Evolutionary conservation across 371 early-diverging fungal genomes (phyloP), one percentile per base, ranked within the genome.

Genomic region (Syncephalastrum contaminatum): DNA sequence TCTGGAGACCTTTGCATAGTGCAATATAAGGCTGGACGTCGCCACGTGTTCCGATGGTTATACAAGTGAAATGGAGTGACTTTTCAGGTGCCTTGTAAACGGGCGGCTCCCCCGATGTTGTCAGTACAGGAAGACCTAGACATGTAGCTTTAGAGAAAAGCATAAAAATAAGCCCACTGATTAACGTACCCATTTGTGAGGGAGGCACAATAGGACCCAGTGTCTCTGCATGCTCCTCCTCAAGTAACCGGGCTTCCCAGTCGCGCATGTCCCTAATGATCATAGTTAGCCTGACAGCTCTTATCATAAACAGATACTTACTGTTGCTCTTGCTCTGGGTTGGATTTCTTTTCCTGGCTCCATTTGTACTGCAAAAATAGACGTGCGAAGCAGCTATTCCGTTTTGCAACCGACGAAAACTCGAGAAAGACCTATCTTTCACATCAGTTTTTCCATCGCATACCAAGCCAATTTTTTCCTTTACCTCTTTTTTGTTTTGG

Each of bases 21-120:
- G 92, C 91, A 66, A 93, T 88, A 51, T 89, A 93, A 0, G 92
- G 93, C 59, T 93, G 90, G 0, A 93, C 91, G 67, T 92, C 93
- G 6, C 93, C 93, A 39, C 93, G 80, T 7, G 90, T 88, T n/a
- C 93, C 93, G 56, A 93, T 90, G 0, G 92, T 91, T 40, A 91
- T 64, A 53, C 86, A 86, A 0, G 92, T 91, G 53, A 92, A 85
- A 56, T 82, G 90, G 58, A 92, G 59, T 4, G 87, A 72, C 20
- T 67, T 66, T 14, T 70, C 67, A 2, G 81, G 61, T 47, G 42
- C 30, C 18, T 57, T 48, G 14, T 62, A 60, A 15, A 53, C n/a
- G 7, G 56, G 43, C 2, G 53, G 44, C n/a, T 60, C 47, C 4
- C 43, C 42, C 30, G 41, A 42, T 2, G 57, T 53, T 42, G 67